Evolutionary conservation across 805 yeast species (phyloP), one percentile per base, ranked within the genome.

Genomic region (Yarrowia divulgata): DNA sequence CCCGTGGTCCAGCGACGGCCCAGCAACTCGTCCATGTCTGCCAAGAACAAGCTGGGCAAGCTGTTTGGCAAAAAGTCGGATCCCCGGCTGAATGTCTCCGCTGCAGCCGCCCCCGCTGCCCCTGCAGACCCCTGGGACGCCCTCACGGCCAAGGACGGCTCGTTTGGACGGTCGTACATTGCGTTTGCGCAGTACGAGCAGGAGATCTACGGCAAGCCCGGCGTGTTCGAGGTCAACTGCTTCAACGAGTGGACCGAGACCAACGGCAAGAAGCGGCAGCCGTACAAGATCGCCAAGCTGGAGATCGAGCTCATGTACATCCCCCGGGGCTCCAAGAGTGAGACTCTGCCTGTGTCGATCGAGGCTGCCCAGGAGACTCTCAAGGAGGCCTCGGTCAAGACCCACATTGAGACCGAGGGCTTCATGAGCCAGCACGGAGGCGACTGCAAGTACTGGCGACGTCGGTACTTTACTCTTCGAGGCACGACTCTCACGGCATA

Each of bases 341-440:
- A 74, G 46, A 37, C 64, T 10, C 64, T 74, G 34, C 93, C 93
- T 1, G 76, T 82, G 1, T 85, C 89, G 69, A 87, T 89, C 73
- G 80, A 79, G 69, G 80, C 83, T 32, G 85, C 85, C 0, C 52
- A 69, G 42, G 71, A 69, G n/a, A 73, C 71, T 46, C 69, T 74
- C 35, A 52, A 69, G 19, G 67, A 57, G 29, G 73, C 71, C 12
- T 18, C 57, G 9, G 73, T 73, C 23, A 64, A 1, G 80, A 80
- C 57, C 8, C 67, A 40, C 1, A 67, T 66, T 14, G 69, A 58
- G 45, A 70, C 74, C 89, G 73, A 90, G 75, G 98, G 98, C 0
- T 88, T 81, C 74, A 80, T 94, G 79, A 86, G 87, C 73, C 98
- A 93, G 79, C 91, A 89, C 75, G 98, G 98, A 19, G 98, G 98